Evolutionary conservation across 75 land plant genomes (phyloP), one percentile per base, ranked within the genome.

Genomic region (Cryptomeria japonica): DNA sequence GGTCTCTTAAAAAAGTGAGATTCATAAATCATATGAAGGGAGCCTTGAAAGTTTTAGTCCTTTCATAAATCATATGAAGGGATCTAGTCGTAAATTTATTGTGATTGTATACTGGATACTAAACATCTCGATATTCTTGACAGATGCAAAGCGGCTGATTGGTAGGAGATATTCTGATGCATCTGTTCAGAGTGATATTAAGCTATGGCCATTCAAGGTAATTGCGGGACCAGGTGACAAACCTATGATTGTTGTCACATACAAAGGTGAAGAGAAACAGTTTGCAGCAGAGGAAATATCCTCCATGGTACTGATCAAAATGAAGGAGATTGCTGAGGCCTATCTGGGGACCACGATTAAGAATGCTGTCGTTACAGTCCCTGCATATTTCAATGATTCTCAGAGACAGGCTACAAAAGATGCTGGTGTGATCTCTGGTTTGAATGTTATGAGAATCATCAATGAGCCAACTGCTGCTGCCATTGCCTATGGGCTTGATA

Each of bases 391-490:
- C 16, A 86, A 61, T 61, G 78, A 86, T 68, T 61, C 80, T 19
- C 87, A 86, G 79, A 86, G 87, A 37, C 87, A 86, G 87, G 87
- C 87, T 12, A 86, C 78, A 36, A 86, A 86, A 46, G 87, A 86
- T 22, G 87, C 87, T 8, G 87, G 87, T 13, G 87, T 41, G 25
- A 86, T 86, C 83, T 86, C 78, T 32, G 87, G 87, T 31, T 31
- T 86, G 87, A 86, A 86, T 72, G 87, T 86, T 41, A 39, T 72
- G 87, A 58, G 91, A 44, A 90, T 90, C 11, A 90, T 89, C 87
- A 90, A 90, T 41, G 95, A 93, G 89, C 95, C 95, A 10, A 93
- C 95, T 42, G 94, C 95, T 87, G 95, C 95, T 38, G 95, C 95
- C 87, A 93, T 94, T 89, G 94, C 94, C 37, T 94, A 93, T 89